phyloP scores from a whole-genome alignment of 306 rosid species.

The Geum urbanum region DNA sequence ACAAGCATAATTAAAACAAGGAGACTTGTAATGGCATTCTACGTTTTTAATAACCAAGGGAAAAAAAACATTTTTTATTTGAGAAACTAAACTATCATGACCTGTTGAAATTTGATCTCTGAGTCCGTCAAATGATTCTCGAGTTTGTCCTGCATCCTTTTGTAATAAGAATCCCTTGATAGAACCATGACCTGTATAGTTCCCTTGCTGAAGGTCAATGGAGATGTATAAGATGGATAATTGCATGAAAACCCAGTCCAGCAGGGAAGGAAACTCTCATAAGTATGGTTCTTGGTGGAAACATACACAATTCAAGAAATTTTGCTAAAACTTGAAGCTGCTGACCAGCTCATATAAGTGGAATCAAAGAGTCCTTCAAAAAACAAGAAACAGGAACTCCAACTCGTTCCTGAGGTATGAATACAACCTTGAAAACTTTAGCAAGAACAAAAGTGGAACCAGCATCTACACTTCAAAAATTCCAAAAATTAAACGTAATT shows the following conservation, averaged over 20 bases:
- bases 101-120: constrained; percentile 72
- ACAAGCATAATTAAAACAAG: neutral
- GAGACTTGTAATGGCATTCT: neutral
- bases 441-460: constrained; percentile 22
- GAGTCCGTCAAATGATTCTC: constrained; percentile 46
- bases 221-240: constrained; percentile 46
- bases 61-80: neutral
- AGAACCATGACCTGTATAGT: constrained; percentile 50
- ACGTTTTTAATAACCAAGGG: neutral
- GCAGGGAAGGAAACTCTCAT: constrained; percentile 76
- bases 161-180: constrained; percentile 65
- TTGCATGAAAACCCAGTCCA: constrained; percentile 70
- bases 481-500: constrained; percentile 11
- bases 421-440: constrained; percentile 37
- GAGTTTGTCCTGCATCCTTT: constrained; percentile 62
- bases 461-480: constrained; percentile 4
- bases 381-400: constrained; percentile 79
- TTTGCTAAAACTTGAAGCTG: constrained; percentile 88
- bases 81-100: constrained; percentile 29
- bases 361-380: constrained; percentile 59
- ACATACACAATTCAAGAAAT: constrained; percentile 76
- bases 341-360: constrained; percentile 91
- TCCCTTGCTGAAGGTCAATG: constrained; percentile 57
- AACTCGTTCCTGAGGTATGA: constrained; percentile 60
- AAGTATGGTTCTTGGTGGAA: constrained; percentile 45